phyloP scores from a whole-genome alignment of 495 filamentous ascomycete species.

The Parathielavia hyrcaniae region DNA sequence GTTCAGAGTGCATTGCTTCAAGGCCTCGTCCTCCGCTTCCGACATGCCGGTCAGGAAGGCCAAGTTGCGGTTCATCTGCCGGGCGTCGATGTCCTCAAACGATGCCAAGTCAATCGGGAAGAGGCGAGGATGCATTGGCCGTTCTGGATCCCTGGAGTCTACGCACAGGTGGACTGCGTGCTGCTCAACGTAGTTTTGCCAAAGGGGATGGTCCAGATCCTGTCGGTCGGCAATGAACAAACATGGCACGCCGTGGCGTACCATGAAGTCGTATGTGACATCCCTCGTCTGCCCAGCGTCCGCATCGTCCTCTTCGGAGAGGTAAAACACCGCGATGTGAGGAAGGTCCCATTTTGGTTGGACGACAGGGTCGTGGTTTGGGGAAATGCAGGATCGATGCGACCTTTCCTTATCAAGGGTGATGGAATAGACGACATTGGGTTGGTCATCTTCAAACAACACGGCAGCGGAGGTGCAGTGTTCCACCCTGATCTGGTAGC shows the following conservation, averaged over 20 bases:
- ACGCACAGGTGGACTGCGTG: conserved; percentile 59
- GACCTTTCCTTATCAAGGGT: conserved; percentile 53
- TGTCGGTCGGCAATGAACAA: conserved; percentile 62
- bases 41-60: conserved; percentile 56
- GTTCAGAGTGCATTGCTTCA: neutral
- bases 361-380: conserved; percentile 25
- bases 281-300: conserved; percentile 46
- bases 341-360: conserved; percentile 58
- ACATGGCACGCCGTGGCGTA: conserved; percentile 56
- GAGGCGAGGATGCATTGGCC: conserved; percentile 49
- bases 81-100: conserved; percentile 63
- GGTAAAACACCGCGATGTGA: conserved; percentile 64
- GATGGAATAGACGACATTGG: conserved; percentile 37
- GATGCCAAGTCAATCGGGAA: conserved; percentile 68
- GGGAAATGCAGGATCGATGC: conserved; percentile 28
- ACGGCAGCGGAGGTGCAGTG: conserved; percentile 55
- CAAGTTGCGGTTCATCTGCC: conserved; percentile 69
- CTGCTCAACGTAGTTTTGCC: conserved; percentile 28
- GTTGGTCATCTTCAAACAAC: conserved; percentile 29
- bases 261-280: conserved; percentile 56
- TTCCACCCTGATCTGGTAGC: conserved; percentile 65
- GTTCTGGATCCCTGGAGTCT: conserved; percentile 52
- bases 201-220: conserved; percentile 40
- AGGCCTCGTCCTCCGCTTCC: conserved; percentile 20
- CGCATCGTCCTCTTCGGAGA: conserved; percentile 50